These are phyloP conservation scores for Schoenoplectus tabernaemontani DNA, from an alignment of 202 grass and related monocot genomes.

Conservation along the genomic window DNA sequence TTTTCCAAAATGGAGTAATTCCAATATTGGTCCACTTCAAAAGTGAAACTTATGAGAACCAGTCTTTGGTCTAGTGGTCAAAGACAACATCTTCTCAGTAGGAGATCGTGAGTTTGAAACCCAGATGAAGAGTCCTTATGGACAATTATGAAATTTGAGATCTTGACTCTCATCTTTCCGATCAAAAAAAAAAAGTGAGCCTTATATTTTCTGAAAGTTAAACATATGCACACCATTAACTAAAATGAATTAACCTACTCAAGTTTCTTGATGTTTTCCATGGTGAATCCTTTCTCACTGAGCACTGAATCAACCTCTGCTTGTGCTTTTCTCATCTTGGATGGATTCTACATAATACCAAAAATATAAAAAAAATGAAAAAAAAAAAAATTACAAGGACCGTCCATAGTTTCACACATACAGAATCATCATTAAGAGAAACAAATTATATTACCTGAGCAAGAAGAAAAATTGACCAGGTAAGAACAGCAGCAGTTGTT, in stretches of 20 bases:
- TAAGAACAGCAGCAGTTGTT: constrained; percentile 95
- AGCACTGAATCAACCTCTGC: constrained; percentile 81
- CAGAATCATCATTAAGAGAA: background rate
- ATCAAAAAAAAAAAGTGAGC: too few species aligned
- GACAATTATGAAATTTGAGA: too few species aligned
- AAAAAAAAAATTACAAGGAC: constrained; percentile 1
- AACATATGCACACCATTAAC: constrained; percentile 3
- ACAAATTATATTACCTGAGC: constrained; percentile 44
- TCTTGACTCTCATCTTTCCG: too few species aligned
- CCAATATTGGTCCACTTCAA: too few species aligned
- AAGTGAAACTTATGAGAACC: too few species aligned
- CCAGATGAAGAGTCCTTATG: too few species aligned
- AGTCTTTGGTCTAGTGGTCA: too few species aligned
- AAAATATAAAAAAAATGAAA: constrained; percentile 5
- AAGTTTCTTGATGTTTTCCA: constrained; percentile 57
- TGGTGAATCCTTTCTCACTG: constrained; percentile 37
- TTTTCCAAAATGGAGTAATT: background rate
- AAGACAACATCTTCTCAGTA: too few species aligned
- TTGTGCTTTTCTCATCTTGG: constrained; percentile 95
- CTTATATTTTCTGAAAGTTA: background rate
- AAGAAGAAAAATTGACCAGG: constrained; percentile 84
- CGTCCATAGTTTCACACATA: background rate
- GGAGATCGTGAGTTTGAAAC: too few species aligned
- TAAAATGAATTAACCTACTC: constrained; percentile 46
- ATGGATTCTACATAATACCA: constrained; percentile 54